A percentile compares a stretch with the other conserved stretches of the same genome.
Evolutionary conservation across 208 protist species (phyloP).

Genomic region (Trypanosoma boissoni): DNA sequence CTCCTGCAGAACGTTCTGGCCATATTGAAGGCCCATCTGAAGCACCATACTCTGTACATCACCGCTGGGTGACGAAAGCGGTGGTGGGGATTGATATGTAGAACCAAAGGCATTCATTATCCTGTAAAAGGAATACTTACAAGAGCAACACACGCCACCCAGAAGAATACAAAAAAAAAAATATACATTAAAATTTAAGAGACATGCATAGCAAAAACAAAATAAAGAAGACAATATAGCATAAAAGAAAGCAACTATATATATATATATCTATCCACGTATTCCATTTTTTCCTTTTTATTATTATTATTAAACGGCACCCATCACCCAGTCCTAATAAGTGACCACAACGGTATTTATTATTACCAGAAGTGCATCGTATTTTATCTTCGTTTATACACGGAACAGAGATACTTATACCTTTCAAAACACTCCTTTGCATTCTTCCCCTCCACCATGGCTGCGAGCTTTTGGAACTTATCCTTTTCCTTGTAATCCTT

Average conservation of each 20-base stretch:
- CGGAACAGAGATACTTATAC: slow-evolving; percentile 93
- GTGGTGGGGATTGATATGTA: background rate
- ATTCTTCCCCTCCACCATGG: slow-evolving; percentile 91
- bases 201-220: too few species aligned
- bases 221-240: too few species aligned
- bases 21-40: slow-evolving; percentile 77
- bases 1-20: slow-evolving; percentile 65
- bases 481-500: slow-evolving; percentile 94
- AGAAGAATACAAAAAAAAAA: slow-evolving; percentile 18
- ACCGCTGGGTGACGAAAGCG: background rate
- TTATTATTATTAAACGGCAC: background rate
- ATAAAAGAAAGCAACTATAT: background rate
- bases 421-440: slow-evolving; percentile 96
- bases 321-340: background rate
- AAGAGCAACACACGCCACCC: slow-evolving; percentile 7
- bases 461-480: slow-evolving; percentile 95
- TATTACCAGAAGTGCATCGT: background rate
- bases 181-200: too few species aligned
- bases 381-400: slow-evolving; percentile 84
- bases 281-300: background rate
- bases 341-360: too few species aligned
- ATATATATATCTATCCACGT: slow-evolving; percentile 4
- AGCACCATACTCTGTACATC: slow-evolving; percentile 46
- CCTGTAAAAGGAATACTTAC: slow-evolving; percentile 3
- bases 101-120: slow-evolving; percentile 15